Evolutionary conservation across 805 yeast genomes (phyloP), one percentile per base, ranked within the genome.

Genomic region (Candida lessepsii): DNA sequence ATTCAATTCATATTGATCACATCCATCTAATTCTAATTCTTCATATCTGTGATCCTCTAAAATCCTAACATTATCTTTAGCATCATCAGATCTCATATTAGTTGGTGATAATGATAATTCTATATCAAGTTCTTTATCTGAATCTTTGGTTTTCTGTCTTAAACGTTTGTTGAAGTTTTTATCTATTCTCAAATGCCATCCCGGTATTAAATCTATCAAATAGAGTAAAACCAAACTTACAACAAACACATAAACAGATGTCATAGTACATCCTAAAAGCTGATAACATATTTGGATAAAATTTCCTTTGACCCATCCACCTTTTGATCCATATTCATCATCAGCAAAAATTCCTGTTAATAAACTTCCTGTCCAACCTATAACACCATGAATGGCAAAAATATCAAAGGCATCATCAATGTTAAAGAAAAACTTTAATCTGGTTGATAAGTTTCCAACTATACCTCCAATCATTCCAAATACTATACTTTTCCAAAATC

Each of bases 381-480:
- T 62, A 5, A 67, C 52, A 0, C 73, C 73, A 48, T 69, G 74
- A 28, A 69, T 58, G 6, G 74, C 73, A 50, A 67, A 67, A 3
- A 68, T 53, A 47, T 69, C 74, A 29, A 67, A 58, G 1, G 71
- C 67, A 49, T 69, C 74, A 45, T 69, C 74, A n/a, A 68, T 58
- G 2, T 48, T 32, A 31, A 68, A 53, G 43, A 48, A 63, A 46
- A 62, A 69, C 46, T 69, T 69, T 39, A 69, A 51, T 29, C 73
- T 48, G 0, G 74, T 69, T 8, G 70, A 58, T 20, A 68, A 42
- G 46, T 69, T 68, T 15, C 68, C 59, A 1, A 53, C 33, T 2
- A 58, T 41, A 0, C 71, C 70, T 5, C 74, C 73, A 10, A 67
- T 46, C 1, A 58, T 51, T 3, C 73, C 74, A 47, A 58, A 67